These are phyloP conservation scores for Vitis riparia DNA, from an alignment of 164 flowering plant species.

Conservation along the genomic window DNA sequence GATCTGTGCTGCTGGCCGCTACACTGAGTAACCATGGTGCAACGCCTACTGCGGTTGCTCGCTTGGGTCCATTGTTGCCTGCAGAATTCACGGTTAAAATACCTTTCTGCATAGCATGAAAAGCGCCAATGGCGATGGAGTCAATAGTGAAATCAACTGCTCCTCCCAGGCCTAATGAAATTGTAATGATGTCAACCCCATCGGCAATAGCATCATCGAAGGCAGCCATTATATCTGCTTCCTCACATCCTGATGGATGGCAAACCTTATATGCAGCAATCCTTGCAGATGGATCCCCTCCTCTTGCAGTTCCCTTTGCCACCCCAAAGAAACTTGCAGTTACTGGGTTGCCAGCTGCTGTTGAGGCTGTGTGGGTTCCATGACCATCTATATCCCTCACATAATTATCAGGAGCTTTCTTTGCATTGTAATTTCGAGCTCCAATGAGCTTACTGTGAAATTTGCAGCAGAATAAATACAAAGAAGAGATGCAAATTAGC, in stretches of 20 bases:
- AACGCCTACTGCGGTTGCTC: not conserved
- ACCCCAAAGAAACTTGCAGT: constrained; percentile 27
- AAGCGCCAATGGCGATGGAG: constrained; percentile 30
- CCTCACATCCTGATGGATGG: not conserved
- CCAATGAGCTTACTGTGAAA: constrained; percentile 27
- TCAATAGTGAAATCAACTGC: not conserved
- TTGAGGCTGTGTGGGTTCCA: too few species aligned
- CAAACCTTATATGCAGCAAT: constrained; percentile 38
- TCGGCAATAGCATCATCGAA: constrained; percentile 44
- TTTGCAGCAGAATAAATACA: not conserved
- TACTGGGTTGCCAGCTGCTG: constrained; percentile 8
- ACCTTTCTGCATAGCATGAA: constrained; percentile 38
- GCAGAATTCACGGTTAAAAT: constrained; percentile 20
- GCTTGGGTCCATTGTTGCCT: constrained; percentile 22
- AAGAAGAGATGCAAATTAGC: too few species aligned
- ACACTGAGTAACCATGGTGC: constrained; percentile 39
- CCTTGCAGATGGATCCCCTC: constrained; percentile 41
- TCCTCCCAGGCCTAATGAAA: constrained; percentile 13
- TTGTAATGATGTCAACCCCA: constrained; percentile 36
- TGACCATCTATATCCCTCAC: too few species aligned
- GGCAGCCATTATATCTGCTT: constrained; percentile 24
- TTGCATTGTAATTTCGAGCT: constrained; percentile 25
- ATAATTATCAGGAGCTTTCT: constrained; percentile 19
- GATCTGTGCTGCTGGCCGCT: constrained; percentile 37
- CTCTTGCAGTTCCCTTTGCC: constrained; percentile 37